Conservation (phyloP, 257 asterid genomes). For the Solanum dulcamara region DNA sequence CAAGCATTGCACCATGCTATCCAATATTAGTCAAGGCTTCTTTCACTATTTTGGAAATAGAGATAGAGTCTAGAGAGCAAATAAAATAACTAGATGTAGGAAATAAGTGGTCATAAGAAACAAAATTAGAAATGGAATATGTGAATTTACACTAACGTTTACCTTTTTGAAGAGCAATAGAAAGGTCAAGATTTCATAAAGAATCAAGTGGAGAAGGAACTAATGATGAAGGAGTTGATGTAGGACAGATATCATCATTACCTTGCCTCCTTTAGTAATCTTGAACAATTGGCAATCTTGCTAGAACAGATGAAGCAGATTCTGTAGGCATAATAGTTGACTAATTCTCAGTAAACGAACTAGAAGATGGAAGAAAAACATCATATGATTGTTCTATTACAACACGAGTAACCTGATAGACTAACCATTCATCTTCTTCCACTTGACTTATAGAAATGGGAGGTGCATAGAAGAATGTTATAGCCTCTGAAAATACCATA, state of each 20-base stretch:
- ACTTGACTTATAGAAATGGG: background rate
- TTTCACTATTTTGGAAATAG: background rate
- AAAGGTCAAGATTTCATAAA: background rate
- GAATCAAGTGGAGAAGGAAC: background rate
- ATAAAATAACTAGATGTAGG: no score
- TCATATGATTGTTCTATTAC: no score
- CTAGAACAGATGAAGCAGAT: background rate
- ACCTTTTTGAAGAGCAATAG: background rate
- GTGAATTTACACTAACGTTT: background rate
- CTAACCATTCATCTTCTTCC: background rate
- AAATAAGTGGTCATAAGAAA: background rate
- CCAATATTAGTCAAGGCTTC: background rate
- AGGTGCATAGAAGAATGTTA: no score
- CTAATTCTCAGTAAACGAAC: no score
- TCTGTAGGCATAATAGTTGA: background rate
- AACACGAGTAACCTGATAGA: no score
- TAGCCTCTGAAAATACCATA: background rate
- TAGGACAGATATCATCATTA: no score
- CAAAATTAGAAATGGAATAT: no score
- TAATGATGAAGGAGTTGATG: background rate
- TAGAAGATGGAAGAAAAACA: background rate
- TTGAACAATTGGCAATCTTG: background rate
- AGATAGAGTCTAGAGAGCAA: no score
- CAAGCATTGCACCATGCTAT: background rate
- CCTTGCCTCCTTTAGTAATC: background rate